Percentiles rank a stretch among this genome's conserved stretches.
These are phyloP conservation scores for Pseudomicrostroma phylloplanum DNA, from an alignment of 1,284 basidiomycete genomes.

Conservation along the genomic window DNA sequence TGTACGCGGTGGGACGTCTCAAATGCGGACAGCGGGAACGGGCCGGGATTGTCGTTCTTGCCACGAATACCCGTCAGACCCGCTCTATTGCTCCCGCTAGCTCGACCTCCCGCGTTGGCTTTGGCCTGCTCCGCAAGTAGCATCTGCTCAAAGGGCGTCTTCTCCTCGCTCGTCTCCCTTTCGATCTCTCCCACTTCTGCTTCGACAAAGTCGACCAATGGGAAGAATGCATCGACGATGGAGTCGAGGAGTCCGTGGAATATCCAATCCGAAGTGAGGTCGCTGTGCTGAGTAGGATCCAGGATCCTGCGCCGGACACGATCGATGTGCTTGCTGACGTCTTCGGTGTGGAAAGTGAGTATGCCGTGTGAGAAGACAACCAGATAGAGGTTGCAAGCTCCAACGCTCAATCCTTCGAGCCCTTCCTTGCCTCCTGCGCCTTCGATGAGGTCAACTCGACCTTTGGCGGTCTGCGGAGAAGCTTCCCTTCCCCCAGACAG, in stretches of 20 bases:
- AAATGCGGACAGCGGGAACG: not conserved
- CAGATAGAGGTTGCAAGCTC: conserved; percentile 79
- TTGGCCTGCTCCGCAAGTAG: not conserved
- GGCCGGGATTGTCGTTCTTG: not conserved
- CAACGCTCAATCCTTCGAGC: conserved; percentile 61
- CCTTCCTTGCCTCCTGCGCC: conserved; percentile 58
- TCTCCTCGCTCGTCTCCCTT: conserved; percentile 56
- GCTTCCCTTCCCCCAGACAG: not conserved
- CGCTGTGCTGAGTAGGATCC: conserved; percentile 41
- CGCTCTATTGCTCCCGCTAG: not conserved
- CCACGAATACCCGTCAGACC: not conserved
- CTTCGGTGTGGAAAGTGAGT: conserved; percentile 85
- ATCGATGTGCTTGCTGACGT: conserved; percentile 78
- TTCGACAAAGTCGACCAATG: conserved; percentile 75
- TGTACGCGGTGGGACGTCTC: not conserved
- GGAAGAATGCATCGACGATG: conserved; percentile 89
- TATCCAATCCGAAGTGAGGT: conserved; percentile 65
- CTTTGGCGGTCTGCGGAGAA: not conserved
- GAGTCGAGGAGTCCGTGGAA: conserved; percentile 88
- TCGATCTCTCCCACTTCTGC: conserved; percentile 75
- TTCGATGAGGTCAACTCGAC: conserved; percentile 58
- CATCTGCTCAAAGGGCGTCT: not conserved
- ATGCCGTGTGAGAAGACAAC: conserved; percentile 85
- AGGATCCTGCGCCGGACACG: conserved; percentile 67
- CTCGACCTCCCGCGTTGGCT: not conserved